Evolutionary conservation across 2,329 filamentous ascomycete species (phyloP).

Genomic region (Microdochium nivale): DNA sequence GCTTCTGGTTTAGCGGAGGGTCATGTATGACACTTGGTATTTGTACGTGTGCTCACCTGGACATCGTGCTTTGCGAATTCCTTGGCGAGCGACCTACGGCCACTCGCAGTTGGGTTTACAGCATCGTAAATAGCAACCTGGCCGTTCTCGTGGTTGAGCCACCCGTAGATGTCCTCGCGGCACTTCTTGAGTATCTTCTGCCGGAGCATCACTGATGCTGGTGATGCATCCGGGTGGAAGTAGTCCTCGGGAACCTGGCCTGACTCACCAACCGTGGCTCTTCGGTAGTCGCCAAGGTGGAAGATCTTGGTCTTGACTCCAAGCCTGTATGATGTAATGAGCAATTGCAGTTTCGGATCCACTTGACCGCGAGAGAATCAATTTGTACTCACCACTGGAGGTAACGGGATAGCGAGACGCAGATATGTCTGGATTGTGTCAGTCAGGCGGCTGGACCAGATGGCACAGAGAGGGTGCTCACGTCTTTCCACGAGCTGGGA

Average conservation of each 20-base stretch:
- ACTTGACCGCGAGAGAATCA: background rate
- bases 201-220: conserved; percentile 81
- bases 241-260: conserved; percentile 91
- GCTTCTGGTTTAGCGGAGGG: background rate
- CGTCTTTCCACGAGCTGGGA: conserved; percentile 94
- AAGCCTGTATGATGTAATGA: conserved; percentile 44
- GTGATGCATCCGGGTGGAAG: conserved; percentile 92
- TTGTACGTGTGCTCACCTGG: conserved; percentile 44
- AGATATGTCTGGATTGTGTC: conserved; percentile 61
- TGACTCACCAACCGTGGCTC: conserved; percentile 77
- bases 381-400: conserved; percentile 61
- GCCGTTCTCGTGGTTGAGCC: conserved; percentile 93
- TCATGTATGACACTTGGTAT: background rate
- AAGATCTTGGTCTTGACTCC: conserved; percentile 98
- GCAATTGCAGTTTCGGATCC: conserved; percentile 2
- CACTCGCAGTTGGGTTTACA: conserved; percentile 81
- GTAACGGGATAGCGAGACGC: conserved; percentile 90
- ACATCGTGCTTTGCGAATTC: conserved; percentile 98
- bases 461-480: conserved; percentile 30
- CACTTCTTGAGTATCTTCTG: conserved; percentile 98
- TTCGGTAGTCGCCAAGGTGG: conserved; percentile 91
- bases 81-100: conserved; percentile 77
- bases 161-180: conserved; percentile 92
- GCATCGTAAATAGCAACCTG: conserved; percentile 98
- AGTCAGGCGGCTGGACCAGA: conserved; percentile 4